phyloP scores from a whole-genome alignment of 2,329 filamentous ascomycete genomes.

The Apiospora phragmitis region DNA sequence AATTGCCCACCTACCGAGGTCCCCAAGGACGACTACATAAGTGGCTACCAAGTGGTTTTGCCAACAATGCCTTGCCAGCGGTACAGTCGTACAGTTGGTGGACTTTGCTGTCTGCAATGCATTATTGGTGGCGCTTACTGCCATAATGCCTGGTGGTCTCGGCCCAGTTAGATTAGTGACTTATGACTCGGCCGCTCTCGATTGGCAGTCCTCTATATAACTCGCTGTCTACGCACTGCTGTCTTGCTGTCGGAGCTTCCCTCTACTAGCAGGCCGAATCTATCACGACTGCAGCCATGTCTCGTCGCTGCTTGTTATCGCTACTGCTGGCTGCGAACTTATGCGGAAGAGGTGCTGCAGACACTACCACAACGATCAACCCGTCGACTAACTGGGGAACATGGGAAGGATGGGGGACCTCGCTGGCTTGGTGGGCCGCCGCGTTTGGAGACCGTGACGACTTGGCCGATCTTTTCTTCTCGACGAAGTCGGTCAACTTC shows the following conservation, averaged over 20 bases:
- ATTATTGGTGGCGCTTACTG: not conserved
- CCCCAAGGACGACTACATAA: not conserved
- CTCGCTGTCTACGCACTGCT: not conserved
- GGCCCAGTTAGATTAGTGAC: not conserved
- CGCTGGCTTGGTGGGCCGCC: conserved; percentile 45
- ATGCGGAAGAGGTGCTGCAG: conserved; percentile 18
- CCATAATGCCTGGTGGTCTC: not conserved
- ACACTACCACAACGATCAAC: conserved; percentile 33
- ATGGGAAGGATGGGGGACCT: conserved; percentile 46
- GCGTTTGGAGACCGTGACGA: conserved; percentile 41
- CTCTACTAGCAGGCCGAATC: not conserved
- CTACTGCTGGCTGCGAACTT: not conserved
- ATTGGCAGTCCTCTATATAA: not conserved
- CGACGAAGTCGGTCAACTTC: conserved; percentile 30
- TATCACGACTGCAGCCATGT: not conserved
- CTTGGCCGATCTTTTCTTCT: conserved; percentile 43
- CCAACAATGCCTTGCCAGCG: not conserved
- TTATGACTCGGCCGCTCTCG: not conserved
- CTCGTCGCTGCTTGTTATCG: not conserved
- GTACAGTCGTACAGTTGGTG: not conserved
- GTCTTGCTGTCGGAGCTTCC: not conserved
- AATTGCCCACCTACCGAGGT: not conserved
- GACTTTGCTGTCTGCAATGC: not conserved
- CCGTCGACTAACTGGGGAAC: conserved; percentile 37
- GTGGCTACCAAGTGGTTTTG: not conserved